Conservation (phyloP, 139 green algal species). For the Tetradesmus lagerheimii region DNA sequence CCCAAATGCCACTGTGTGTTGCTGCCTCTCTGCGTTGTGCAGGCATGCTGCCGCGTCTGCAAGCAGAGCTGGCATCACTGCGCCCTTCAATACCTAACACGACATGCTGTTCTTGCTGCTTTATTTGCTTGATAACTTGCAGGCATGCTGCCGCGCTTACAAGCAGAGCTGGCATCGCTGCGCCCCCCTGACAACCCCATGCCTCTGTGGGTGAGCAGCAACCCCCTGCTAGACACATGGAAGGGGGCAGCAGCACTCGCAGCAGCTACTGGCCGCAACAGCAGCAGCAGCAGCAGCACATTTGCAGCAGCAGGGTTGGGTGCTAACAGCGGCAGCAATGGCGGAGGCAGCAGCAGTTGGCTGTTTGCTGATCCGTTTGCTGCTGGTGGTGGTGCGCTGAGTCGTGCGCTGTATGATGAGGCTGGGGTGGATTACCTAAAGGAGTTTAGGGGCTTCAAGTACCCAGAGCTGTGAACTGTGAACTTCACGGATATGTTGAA, state of each 20-base stretch:
- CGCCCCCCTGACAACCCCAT: constrained; percentile 24
- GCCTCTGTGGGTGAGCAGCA: not conserved
- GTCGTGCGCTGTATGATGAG: constrained; percentile 12
- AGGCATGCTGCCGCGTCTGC: not conserved
- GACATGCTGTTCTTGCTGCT: not conserved
- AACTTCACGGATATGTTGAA: no score
- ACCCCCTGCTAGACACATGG: constrained; percentile 41
- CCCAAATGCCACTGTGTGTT: no score
- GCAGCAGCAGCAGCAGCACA: not conserved
- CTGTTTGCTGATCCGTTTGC: constrained; percentile 38
- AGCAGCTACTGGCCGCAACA: not conserved
- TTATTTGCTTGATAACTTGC: not conserved
- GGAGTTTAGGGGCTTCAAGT: constrained; percentile 39
- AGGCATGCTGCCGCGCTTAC: not conserved
- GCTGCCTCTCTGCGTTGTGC: not conserved
- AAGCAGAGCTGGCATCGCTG: constrained; percentile 14
- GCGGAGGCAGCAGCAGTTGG: not conserved
- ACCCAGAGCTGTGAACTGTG: constrained; percentile 12
- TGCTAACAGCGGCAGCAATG: not conserved
- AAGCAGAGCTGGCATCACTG: not conserved
- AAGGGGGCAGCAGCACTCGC: constrained; percentile 35
- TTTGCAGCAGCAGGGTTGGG: constrained; percentile 3
- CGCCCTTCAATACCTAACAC: no score
- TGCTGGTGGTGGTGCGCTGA: constrained; percentile 27
- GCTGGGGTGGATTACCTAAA: constrained; percentile 35